These are phyloP conservation scores for Chytriomyces hyalinus DNA, from an alignment of 192 early-diverging fungal genomes.

Conservation along the genomic window DNA sequence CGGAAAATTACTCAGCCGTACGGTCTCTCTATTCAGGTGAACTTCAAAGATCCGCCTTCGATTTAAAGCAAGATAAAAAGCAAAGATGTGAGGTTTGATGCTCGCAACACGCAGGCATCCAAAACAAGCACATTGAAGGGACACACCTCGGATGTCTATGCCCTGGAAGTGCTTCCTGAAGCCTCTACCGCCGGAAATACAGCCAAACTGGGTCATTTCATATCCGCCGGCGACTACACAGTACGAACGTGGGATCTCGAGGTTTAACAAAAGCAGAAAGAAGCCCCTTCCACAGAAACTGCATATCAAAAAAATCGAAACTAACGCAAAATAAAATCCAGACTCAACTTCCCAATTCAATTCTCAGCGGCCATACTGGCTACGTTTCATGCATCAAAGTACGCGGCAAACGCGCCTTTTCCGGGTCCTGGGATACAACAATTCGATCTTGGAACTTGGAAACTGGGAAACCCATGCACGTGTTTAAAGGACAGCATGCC, in stretches of 20 bases:
- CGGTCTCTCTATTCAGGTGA: constrained; percentile 9
- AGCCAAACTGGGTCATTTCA: constrained; percentile 26
- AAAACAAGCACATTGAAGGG: constrained; percentile 34
- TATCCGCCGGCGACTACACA: constrained; percentile 58
- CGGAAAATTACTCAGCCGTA: background rate
- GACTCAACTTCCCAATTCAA: background rate
- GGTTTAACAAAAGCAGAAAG: constrained; percentile 21
- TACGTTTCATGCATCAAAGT: constrained; percentile 54
- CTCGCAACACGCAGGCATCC: background rate
- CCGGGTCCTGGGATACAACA: constrained; percentile 59
- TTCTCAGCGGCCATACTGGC: constrained; percentile 50
- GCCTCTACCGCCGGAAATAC: background rate
- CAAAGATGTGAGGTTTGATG: background rate
- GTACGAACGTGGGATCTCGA: constrained; percentile 53
- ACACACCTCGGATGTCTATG: constrained; percentile 56
- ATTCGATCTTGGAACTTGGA: constrained; percentile 57
- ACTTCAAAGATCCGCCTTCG: constrained; percentile 20
- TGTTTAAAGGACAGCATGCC: constrained; percentile 57
- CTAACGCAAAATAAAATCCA: background rate
- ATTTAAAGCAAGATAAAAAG: background rate
- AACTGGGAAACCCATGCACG: constrained; percentile 57
- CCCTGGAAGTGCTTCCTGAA: constrained; percentile 43
- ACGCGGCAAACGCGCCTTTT: constrained; percentile 53
- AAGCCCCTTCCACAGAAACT: background rate
- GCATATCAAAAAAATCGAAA: background rate